Evolutionary conservation across 164 flowering plant species (phyloP), one percentile per base, ranked within the genome.

Genomic region (Chimonanthus praecox): DNA sequence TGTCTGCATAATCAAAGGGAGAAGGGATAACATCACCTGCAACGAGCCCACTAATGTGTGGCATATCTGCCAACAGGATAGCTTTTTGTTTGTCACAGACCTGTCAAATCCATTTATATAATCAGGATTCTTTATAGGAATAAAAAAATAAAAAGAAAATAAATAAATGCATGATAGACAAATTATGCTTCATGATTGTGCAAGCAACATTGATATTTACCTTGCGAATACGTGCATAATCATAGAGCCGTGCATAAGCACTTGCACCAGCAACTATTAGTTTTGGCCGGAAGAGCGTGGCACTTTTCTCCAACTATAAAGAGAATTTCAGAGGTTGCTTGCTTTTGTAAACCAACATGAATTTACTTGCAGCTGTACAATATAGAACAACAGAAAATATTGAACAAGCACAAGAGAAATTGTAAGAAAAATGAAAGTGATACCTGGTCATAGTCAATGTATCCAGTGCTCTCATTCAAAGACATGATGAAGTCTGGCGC

Each of bases 11-110:
- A 0, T 94, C 99, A 83, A 96, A 96, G 33, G 99, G 99, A 48
- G 99, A 96, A 62, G 97, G 98, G 72, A 96, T 91, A 67, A 96
- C 98, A 73, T 89, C 98, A 71, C 96, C 99, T 51, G 99, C 98
- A 77, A 96, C 99, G 82, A 94, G 77, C 67, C 99, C 99, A 83
- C 99, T 96, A 60, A 96, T 96, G 77, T 96, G 99, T 60, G 99
- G 98, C 99, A 96, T 96, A 78, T 96, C 99, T n/a, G 99, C 99
- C 87, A 96, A 78, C 85, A 96, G 47, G 60, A 96, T 75, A 49
- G 99, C 92, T 76, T 96, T 96, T 74, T 94, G 99, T 80, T 94
- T 96, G 86, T 92, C 82, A 76, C 98, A 96, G 21, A 96, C 93
- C 98, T 92, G 86, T 50, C 33, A 71, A 47, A 74, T 64, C 16